Percentiles rank a stretch among this genome's conserved stretches.
Evolutionary conservation across 75 land plant species (phyloP).

Genomic region (Larix kaempferi): DNA sequence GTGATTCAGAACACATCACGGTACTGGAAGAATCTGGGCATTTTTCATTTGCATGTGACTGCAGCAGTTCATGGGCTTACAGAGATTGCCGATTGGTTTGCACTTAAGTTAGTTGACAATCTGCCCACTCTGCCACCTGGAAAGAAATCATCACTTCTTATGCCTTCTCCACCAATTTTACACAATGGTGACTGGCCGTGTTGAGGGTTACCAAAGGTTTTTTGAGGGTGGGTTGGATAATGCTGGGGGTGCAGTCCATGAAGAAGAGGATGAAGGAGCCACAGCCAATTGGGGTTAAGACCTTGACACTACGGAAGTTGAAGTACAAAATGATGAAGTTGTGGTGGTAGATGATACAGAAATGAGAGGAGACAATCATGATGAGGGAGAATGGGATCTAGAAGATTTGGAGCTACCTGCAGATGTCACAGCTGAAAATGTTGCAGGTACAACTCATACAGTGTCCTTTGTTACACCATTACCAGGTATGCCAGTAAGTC

Average conservation of each 20-base stretch:
- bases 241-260: constrained; percentile 25
- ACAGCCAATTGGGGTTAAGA: constrained; percentile 67
- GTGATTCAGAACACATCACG: constrained; percentile 54
- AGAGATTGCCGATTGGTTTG: constrained; percentile 51
- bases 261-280: constrained; percentile 52
- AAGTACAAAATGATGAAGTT: constrained; percentile 25
- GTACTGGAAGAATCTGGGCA: constrained; percentile 50
- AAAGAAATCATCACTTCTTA: constrained; percentile 37
- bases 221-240: constrained; percentile 68
- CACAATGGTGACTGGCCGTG: constrained; percentile 65
- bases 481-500: constrained; percentile 36
- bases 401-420: constrained; percentile 51
- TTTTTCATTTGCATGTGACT: constrained; percentile 54
- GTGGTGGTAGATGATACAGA: constrained; percentile 34
- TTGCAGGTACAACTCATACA: constrained; percentile 6
- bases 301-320: constrained; percentile 39
- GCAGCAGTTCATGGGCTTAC: constrained; percentile 63
- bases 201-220: constrained; percentile 60
- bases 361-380: constrained; percentile 29
- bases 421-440: constrained; percentile 16
- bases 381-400: constrained; percentile 53
- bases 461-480: constrained; percentile 26
- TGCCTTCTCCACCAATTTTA: constrained; percentile 53
- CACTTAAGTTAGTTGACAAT: constrained; percentile 45
- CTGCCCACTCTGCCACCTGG: constrained; percentile 52